Base-by-base conservation (phyloP, 2,329 filamentous ascomycete genomes). In the Elsinoe fawcettii region DNA sequence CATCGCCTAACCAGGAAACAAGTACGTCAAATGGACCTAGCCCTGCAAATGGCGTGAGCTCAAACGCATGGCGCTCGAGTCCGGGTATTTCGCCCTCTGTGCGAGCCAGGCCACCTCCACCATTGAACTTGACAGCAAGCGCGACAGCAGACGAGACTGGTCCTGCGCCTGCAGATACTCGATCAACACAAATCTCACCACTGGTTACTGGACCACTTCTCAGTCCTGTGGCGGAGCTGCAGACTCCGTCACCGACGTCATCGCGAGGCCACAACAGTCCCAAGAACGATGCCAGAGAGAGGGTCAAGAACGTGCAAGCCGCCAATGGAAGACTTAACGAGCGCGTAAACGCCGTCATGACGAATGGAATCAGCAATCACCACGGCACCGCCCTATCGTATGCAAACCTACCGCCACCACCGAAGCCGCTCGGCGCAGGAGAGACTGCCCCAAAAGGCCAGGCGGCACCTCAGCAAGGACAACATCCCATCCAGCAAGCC, bases 141-240 rank as follows among this genome's bases (percentile, higher is more conserved):
- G 30, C 27, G 11, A 27, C 16, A 20, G 9, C 3, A 8, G 58
- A 57, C 22, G 55, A 54, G 9, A 34, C 41, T 7, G 30, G 25
- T 12, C 47, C 41, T 9, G 36, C 58, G 4, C 41, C 53, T 11
- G 55, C 44, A 8, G 55, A 59, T 11, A 34, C 18, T 5, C 39
- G 54, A n/a, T 20, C 27, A 16, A 37, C 46, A 39, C 59, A 55
- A 14, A 54, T 56, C 25, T 49, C 54, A 16, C 54, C 54, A 4
- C 43, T 56, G 14, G 54, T 54, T 53, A 68, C 61, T 6, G 65
- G 62, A 32, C 74, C 75, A 3, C 61, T 78, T 20, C 75, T 91
- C 1, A 90, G 87, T 0, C 87, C 87, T 0, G 87, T 90, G 0
- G 86, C 86, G 56, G 87, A 90, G 71, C 80, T 81, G 5, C 78